Base-by-base conservation (phyloP, 441 rosid species). In the Croton laevigatus region DNA sequence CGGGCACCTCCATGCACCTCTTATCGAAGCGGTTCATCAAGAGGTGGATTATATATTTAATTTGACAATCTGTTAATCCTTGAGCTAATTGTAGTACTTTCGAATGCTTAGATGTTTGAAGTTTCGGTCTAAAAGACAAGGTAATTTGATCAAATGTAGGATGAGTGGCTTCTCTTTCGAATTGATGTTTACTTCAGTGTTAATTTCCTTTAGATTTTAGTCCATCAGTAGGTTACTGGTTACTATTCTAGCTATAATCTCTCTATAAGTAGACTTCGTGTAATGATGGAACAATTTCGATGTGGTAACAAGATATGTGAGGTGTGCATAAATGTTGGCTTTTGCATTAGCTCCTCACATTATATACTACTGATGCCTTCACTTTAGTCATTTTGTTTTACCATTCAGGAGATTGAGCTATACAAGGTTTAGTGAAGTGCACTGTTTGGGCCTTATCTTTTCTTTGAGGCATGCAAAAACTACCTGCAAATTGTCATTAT, bases 41-140 rank as follows among this genome's bases (percentile, higher is more conserved):
- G n/a, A n/a, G n/a, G n/a, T 27, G 32, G 8, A 23, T 59, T 58
- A 17, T 45, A 55, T 32, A 4, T 27, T 17, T 73, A 14, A 63
- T 74, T 11, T 61, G 67, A 17, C 69, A 40, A 36, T 67, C 69
- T 67, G 62, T 64, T 68, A 19, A 71, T 65, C 54, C 14, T 64
- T 64, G 34, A 45, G 49, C 4, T 66, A 53, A 72, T 55, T 80
- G 68, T 83, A 89, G 94, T 84, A 94, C 81, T 94, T 94, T 73
- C 89, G 93, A 66, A 83, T 94, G 0, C 89, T 92, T 49, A 82
- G 93, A 78, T 94, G 97, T 79, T 78, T 94, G 76, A 94, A 92
- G 82, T 81, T 90, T 62, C 92, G 99, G 98, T 98, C 98, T 65
- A 90, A 81, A 81, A 84, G 84, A 75, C 98, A 94, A 42, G 97